These are phyloP conservation scores for Lentinula aciculospora DNA, from an alignment of 768 basidiomycete genomes.

Conservation along the genomic window DNA sequence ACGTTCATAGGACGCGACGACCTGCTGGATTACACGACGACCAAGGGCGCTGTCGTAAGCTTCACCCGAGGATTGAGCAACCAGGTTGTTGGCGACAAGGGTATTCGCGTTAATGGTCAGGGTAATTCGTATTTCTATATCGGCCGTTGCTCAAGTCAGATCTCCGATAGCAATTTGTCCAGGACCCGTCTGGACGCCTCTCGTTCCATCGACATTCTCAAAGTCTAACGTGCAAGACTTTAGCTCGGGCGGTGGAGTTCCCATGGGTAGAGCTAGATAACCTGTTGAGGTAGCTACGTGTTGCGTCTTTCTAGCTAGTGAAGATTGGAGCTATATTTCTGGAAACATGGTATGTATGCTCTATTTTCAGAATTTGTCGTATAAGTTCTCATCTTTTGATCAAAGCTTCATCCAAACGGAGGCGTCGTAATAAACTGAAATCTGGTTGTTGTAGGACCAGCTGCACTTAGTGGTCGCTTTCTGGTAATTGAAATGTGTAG, in stretches of 20 bases:
- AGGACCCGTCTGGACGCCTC: constrained; percentile 45
- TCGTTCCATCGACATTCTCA: constrained; percentile 32
- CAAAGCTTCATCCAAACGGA: constrained; percentile 4
- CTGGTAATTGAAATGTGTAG: too few relatives aligned
- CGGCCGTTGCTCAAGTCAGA: not conserved
- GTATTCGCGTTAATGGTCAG: constrained; percentile 40
- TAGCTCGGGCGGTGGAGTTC: constrained; percentile 15
- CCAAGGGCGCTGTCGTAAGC: constrained; percentile 47
- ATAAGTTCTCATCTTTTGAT: not conserved
- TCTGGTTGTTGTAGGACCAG: not conserved
- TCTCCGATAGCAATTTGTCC: constrained; percentile 27
- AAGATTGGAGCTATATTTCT: constrained; percentile 6
- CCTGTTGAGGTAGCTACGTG: constrained; percentile 45
- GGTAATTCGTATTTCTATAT: not conserved
- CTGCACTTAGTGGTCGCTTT: too few relatives aligned
- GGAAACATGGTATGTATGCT: not conserved
- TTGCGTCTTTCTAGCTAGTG: constrained; percentile 29
- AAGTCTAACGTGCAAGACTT: constrained; percentile 25
- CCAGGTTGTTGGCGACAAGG: constrained; percentile 43
- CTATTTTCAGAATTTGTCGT: not conserved
- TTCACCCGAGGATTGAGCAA: constrained; percentile 44
- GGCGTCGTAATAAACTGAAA: constrained; percentile 5
- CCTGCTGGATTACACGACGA: constrained; percentile 48
- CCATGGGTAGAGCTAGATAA: constrained; percentile 45
- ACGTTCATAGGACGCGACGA: constrained; percentile 33